Percentiles rank a stretch among this genome's conserved stretches.
Conservation (phyloP, 306 rosid species). For the Geum urbanum region DNA sequence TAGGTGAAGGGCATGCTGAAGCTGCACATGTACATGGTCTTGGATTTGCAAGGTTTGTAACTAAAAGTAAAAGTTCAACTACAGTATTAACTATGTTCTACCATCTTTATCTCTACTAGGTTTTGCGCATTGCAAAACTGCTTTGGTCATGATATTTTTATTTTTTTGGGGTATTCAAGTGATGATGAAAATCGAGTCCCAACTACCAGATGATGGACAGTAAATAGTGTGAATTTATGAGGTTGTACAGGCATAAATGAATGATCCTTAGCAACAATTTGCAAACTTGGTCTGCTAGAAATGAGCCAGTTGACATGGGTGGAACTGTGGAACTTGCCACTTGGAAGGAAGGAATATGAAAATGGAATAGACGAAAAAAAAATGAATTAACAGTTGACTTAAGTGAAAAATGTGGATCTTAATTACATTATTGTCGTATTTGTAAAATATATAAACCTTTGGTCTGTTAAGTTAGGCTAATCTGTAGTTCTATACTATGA, state of each 20-base stretch:
- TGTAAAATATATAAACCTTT: not conserved
- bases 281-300: not conserved
- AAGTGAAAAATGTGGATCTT: not conserved
- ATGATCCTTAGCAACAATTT: not conserved
- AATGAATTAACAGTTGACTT: not conserved
- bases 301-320: not conserved
- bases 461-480: not conserved
- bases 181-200: not conserved
- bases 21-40: constrained; percentile 93
- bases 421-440: not conserved
- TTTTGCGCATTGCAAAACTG: not conserved
- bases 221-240: not conserved
- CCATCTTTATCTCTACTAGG: no score
- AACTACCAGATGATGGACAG: not conserved
- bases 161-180: not conserved
- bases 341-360: no score
- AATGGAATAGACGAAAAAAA: no score
- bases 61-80: not conserved
- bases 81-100: no score
- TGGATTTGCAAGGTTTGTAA: constrained; percentile 70
- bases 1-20: constrained; percentile 90
- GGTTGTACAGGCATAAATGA: not conserved
- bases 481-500: not conserved
- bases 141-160: not conserved
- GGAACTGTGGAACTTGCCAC: no score